Evolutionary conservation across 2,329 filamentous ascomycete species (phyloP).

Genomic region (Aspergillus hiratsukae): DNA sequence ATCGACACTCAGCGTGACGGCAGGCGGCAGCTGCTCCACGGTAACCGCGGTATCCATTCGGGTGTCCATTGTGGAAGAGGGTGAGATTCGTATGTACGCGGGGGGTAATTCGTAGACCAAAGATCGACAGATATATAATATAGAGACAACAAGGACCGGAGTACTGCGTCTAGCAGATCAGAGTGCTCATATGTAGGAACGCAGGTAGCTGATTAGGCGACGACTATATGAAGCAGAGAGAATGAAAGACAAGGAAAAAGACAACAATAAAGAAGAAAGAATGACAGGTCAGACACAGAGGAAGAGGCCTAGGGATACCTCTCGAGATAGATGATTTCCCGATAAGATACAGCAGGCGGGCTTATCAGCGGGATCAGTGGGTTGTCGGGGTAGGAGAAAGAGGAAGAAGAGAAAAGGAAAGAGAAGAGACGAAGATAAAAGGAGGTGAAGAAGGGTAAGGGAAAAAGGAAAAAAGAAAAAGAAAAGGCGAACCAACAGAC

Average conservation of each 20-base stretch:
- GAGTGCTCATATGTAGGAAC: not conserved
- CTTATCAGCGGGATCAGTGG: not conserved
- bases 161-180: not conserved
- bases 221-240: slow-evolving; percentile 8
- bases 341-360: not conserved
- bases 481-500: slow-evolving; percentile 10
- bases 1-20: slow-evolving; percentile 11
- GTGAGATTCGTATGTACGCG: not conserved
- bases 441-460: not conserved
- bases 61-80: slow-evolving; percentile 15
- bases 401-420: slow-evolving; percentile 8
- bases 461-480: slow-evolving; percentile 4
- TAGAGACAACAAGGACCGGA: not conserved
- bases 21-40: slow-evolving; percentile 13
- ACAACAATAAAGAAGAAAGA: slow-evolving; percentile 3
- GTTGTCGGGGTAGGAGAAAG: not conserved
- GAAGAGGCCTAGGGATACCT: not conserved
- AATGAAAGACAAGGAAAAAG: slow-evolving; percentile 2
- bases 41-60: slow-evolving; percentile 6
- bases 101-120: not conserved
- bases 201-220: slow-evolving; percentile 5
- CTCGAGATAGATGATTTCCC: not conserved
- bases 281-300: not conserved
- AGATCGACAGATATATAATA: not conserved
- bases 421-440: not conserved